These are phyloP conservation scores for Aspergillus ruber DNA, from an alignment of 2,329 filamentous ascomycete species.

Conservation along the genomic window DNA sequence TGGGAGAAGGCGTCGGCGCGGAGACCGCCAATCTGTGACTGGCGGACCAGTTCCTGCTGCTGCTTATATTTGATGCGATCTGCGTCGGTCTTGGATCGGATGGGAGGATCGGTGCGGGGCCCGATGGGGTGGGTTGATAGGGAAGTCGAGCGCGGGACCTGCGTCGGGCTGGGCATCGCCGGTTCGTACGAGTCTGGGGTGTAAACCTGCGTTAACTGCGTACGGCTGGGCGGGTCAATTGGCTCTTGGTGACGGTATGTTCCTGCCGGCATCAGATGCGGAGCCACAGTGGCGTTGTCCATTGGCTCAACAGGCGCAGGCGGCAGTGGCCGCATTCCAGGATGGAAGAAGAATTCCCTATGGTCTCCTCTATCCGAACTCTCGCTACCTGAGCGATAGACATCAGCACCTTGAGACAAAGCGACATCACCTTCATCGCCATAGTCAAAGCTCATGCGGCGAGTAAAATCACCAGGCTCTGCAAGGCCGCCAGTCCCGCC, in stretches of 20 bases:
- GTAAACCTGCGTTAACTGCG: slow-evolving; percentile 32
- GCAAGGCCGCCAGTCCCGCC: slow-evolving; percentile 84
- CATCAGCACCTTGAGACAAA: slow-evolving; percentile 48
- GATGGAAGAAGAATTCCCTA: slow-evolving; percentile 90
- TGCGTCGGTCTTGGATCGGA: slow-evolving; percentile 89
- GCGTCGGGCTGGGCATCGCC: slow-evolving; percentile 37
- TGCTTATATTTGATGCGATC: slow-evolving; percentile 54
- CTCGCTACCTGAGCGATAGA: slow-evolving; percentile 50
- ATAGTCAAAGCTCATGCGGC: slow-evolving; percentile 84
- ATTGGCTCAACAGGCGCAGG: slow-evolving; percentile 56
- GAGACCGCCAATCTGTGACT: slow-evolving; percentile 40
- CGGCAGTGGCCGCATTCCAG: slow-evolving; percentile 63
- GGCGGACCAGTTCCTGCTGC: slow-evolving; percentile 48
- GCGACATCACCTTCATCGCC: slow-evolving; percentile 73
- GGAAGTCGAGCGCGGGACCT: slow-evolving; percentile 69
- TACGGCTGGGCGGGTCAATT: slow-evolving; percentile 31
- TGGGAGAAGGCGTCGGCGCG: slow-evolving; percentile 47
- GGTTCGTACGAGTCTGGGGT: slow-evolving; percentile 49
- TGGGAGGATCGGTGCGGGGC: slow-evolving; percentile 72
- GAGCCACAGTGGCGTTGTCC: slow-evolving; percentile 38
- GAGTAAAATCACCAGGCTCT: slow-evolving; percentile 56
- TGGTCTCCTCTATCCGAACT: slow-evolving; percentile 67
- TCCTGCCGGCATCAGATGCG: slow-evolving; percentile 48
- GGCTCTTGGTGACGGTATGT: slow-evolving; percentile 52
- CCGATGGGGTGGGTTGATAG: slow-evolving; percentile 74